Percentiles rank a stretch among this genome's conserved stretches.
Conservation (phyloP, 495 filamentous ascomycete genomes). For the Aspergillus olivimuriae region DNA sequence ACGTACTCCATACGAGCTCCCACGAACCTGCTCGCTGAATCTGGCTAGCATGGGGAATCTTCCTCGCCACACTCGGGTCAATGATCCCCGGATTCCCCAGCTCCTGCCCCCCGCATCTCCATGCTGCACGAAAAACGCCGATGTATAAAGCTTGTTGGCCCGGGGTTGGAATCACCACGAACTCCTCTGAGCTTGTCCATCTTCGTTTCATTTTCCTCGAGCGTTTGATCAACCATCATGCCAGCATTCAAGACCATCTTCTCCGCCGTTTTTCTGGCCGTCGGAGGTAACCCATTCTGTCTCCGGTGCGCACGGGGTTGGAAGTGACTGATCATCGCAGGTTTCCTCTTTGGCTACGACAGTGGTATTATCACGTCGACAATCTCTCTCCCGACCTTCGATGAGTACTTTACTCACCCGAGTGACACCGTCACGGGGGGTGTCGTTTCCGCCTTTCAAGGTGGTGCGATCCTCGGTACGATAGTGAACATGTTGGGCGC, state of each 20-base stretch:
- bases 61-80: too few species aligned
- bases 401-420: slow-evolving; percentile 30
- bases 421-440: slow-evolving; percentile 36
- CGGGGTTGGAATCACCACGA: too few species aligned
- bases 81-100: too few species aligned
- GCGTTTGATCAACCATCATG: too few species aligned
- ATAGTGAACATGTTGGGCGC: slow-evolving; percentile 36
- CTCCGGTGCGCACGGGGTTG: neutral
- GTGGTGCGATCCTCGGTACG: slow-evolving; percentile 38
- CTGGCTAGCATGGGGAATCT: too few species aligned
- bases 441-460: slow-evolving; percentile 43
- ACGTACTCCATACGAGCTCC: too few species aligned
- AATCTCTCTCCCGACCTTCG: slow-evolving; percentile 34
- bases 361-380: slow-evolving; percentile 37
- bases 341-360: slow-evolving; percentile 30
- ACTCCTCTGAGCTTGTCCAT: too few species aligned
- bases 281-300: slow-evolving; percentile 14
- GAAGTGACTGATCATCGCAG: slow-evolving; percentile 2
- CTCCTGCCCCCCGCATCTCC: too few species aligned
- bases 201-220: too few species aligned
- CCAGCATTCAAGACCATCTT: slow-evolving; percentile 15
- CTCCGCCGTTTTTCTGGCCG: slow-evolving; percentile 21
- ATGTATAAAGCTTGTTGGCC: too few species aligned
- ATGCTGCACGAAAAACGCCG: too few species aligned
- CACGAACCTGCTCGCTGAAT: too few species aligned